These are phyloP conservation scores for Boletus barrowsii DNA, from an alignment of 768 basidiomycete genomes.

Conservation along the genomic window DNA sequence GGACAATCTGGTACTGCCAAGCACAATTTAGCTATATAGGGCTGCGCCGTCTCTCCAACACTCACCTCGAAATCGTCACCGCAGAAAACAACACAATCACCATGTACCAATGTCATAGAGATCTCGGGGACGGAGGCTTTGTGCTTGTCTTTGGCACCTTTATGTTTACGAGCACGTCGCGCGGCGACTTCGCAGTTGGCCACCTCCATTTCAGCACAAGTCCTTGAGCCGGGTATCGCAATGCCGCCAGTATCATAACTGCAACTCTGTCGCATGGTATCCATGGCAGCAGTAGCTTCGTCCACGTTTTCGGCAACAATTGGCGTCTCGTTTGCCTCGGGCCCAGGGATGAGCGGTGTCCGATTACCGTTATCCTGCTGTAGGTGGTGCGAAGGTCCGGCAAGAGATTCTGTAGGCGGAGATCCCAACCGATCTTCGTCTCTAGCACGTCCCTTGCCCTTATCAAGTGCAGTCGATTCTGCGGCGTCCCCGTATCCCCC, in stretches of 20 bases:
- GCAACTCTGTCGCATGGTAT: constrained; percentile 1
- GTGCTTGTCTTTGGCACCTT: constrained; percentile 16
- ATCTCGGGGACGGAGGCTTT: constrained; percentile 18
- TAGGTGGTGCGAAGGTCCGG: neutral
- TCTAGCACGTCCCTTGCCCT: constrained; percentile 10
- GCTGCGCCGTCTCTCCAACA: constrained; percentile 4
- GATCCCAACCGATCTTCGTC: constrained; percentile 7
- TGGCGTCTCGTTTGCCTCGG: neutral
- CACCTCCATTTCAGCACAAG: neutral
- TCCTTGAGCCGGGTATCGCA: neutral
- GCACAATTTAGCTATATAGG: constrained; percentile 1
- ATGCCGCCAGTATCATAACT: neutral
- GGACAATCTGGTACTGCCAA: constrained; percentile 26
- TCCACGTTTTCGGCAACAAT: constrained; percentile 2
- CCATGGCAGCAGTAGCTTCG: constrained; percentile 2
- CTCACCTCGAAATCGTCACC: constrained; percentile 43
- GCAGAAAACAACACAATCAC: constrained; percentile 35
- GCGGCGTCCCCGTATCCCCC: constrained; percentile 19
- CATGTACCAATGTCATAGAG: constrained; percentile 37
- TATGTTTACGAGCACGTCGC: constrained; percentile 12
- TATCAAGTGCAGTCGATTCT: constrained; percentile 1
- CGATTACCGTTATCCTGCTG: neutral
- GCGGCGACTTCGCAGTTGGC: neutral
- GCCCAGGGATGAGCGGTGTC: neutral
- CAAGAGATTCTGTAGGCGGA: neutral